Evolutionary conservation across 257 asterid genomes (phyloP), one percentile per base, ranked within the genome.

Genomic region (Cordia subcordata): DNA sequence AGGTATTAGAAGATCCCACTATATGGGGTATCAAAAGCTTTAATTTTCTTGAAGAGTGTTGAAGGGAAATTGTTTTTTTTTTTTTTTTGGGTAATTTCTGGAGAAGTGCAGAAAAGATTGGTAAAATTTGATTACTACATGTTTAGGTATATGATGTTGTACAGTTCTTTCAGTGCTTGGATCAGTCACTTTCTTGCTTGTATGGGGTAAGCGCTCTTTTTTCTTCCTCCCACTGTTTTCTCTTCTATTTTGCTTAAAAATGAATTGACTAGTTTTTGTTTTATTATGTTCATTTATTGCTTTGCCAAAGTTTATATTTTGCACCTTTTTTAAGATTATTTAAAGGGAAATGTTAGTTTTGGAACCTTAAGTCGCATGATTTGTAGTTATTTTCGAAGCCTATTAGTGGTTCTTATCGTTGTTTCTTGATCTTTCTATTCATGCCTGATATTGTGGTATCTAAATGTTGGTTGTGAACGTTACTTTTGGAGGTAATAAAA

Each of bases 181-280:
- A 77, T 84, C 84, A 74, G 61, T 72, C 76, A 74, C 54, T 72
- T 87, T 76, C 82, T 84, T 51, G 82, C 86, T 75, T 84, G 83
- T 70, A 79, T 87, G 85, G 94, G 96, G 96, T 87, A 84, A 60
- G 86, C 79, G 22, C 39, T 53, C 74, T 83, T 71, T 72, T 65
- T 76, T 82, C 62, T 57, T 37, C 10, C 9, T 49, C 52, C 13
- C 22, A 52, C 65, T 5, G 21, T 50, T 11, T 19, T 55, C 4
- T 40, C 39, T 39, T 33, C 23, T 10, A 19, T 38, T 63, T 49
- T 35, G 15, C 49, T 27, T n/a, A n/a, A n/a, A n/a, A n/a, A 5
- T 62, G 8, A 0, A 8, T 13, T 4, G 19, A 19, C 13, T 8
- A 4, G 16, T 10, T 45, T 40, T 65, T 53, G 11, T 35, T 19